These are phyloP conservation scores for Monilinia laxa DNA, from an alignment of 2,329 filamentous ascomycete genomes.

Conservation along the genomic window DNA sequence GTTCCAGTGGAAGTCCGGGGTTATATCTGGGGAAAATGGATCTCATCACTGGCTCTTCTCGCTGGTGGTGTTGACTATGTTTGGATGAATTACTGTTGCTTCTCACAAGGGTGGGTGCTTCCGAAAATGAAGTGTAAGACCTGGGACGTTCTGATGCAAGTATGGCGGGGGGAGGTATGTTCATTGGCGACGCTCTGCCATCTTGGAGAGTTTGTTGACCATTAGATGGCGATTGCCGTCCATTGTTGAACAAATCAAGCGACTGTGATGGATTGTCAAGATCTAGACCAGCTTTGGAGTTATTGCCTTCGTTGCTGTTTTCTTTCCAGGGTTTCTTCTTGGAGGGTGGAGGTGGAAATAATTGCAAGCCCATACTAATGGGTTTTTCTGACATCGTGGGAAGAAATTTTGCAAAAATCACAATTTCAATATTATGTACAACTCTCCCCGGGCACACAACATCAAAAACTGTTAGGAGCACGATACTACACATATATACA, in stretches of 20 bases:
- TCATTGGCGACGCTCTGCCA: conserved; percentile 29
- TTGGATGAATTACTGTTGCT: conserved; percentile 52
- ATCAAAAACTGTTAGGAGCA: conserved; percentile 13
- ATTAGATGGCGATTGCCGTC: conserved; percentile 29
- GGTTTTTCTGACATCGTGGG: conserved; percentile 35
- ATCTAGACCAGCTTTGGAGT: conserved; percentile 31
- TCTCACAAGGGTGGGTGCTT: conserved; percentile 51
- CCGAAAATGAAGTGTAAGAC: conserved; percentile 53
- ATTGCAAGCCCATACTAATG: conserved; percentile 36
- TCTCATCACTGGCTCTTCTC: conserved; percentile 51
- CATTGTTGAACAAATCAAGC: conserved; percentile 28
- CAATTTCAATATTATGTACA: conserved; percentile 17
- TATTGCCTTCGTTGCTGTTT: conserved; percentile 35
- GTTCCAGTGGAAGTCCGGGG: conserved; percentile 61
- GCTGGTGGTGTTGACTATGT: conserved; percentile 56
- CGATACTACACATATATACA: conserved; percentile 23
- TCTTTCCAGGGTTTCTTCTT: conserved; percentile 36
- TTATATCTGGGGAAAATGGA: conserved; percentile 80
- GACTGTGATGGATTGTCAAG: conserved; percentile 30
- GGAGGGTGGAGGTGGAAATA: conserved; percentile 39
- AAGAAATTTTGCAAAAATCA: conserved; percentile 1
- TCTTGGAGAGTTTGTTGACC: conserved; percentile 29
- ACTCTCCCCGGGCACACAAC: conserved; percentile 5
- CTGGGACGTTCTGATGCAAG: conserved; percentile 41
- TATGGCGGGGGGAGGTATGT: conserved; percentile 34